A percentile compares a stretch with the other conserved stretches of the same genome.
Evolutionary conservation across 1,284 basidiomycete species (phyloP).

Genomic region (Xanthoconium separans): DNA sequence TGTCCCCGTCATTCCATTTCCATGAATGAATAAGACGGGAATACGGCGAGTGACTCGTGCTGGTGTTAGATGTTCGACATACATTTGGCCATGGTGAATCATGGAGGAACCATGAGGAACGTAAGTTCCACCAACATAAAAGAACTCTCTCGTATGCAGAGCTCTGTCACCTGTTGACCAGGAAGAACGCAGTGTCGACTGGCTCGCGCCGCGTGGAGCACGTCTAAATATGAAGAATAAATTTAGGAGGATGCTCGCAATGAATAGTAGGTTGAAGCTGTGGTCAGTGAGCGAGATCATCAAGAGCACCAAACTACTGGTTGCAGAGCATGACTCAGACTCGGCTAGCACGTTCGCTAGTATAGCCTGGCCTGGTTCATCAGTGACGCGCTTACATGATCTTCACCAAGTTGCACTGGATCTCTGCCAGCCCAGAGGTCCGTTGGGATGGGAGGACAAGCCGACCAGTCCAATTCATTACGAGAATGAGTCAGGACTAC

Average conservation of each 20-base stretch:
- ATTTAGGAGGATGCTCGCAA: constrained; percentile 21
- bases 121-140: constrained; percentile 46
- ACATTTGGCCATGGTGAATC: constrained; percentile 43
- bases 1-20: constrained; percentile 49
- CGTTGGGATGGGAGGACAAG: too few relatives aligned
- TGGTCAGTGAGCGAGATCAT: constrained; percentile 8
- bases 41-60: constrained; percentile 35
- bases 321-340: too few relatives aligned
- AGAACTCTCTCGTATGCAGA: constrained; percentile 43
- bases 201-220: constrained; percentile 1
- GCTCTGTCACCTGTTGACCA: constrained; percentile 9
- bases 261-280: constrained; percentile 8
- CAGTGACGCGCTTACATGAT: too few relatives aligned
- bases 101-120: constrained; percentile 29
- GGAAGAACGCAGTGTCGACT: not conserved
- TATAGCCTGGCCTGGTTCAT: too few relatives aligned
- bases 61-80: constrained; percentile 48
- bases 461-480: not conserved
- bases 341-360: too few relatives aligned
- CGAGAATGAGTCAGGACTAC: not conserved
- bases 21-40: constrained; percentile 47
- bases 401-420: too few relatives aligned
- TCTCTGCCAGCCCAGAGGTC: too few relatives aligned
- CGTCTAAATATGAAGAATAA: constrained; percentile 17
- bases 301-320: not conserved